phyloP scores from a whole-genome alignment of 352 stramenopile species.

The Pilasporangium apinafurcum region DNA sequence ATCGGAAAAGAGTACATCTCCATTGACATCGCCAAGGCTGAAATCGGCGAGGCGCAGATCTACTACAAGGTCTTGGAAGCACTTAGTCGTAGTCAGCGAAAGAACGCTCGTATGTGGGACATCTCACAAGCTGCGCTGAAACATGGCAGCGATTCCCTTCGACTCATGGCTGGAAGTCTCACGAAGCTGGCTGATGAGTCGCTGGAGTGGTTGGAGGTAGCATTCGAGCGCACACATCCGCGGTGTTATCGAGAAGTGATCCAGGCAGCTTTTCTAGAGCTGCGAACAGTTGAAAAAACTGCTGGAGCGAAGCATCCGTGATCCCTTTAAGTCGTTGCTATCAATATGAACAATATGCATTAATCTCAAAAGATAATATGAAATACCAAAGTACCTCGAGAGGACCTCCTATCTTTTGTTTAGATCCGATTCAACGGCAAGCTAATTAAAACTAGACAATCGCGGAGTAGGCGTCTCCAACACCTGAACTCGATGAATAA shows the following conservation, averaged over 20 bases:
- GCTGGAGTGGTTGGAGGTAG: conserved; percentile 31
- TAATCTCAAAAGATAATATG: too few relatives aligned
- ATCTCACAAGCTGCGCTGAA: conserved; percentile 35
- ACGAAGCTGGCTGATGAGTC: conserved; percentile 34
- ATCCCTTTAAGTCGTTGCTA: too few relatives aligned
- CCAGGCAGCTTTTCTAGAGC: conserved; percentile 17
- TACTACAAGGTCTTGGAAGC: conserved; percentile 59
- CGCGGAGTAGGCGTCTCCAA: too few relatives aligned
- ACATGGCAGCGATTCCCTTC: conserved; percentile 28
- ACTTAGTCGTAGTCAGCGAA: conserved; percentile 29
- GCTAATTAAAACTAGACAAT: too few relatives aligned
- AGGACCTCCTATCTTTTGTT: too few relatives aligned
- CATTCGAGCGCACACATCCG: conserved; percentile 40
- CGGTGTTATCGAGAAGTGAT: conserved; percentile 57
- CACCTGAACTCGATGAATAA: too few relatives aligned
- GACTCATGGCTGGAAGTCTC: conserved; percentile 32
- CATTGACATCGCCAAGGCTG: conserved; percentile 40
- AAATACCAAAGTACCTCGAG: too few relatives aligned
- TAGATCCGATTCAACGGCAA: too few relatives aligned
- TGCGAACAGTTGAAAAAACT: conserved; percentile 5
- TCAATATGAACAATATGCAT: too few relatives aligned
- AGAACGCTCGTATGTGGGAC: conserved; percentile 38
- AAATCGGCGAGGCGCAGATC: conserved; percentile 16
- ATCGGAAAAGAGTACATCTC: conserved; percentile 29
- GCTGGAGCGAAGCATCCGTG: too few relatives aligned